Evolutionary conservation across 169 alveolate genomes (phyloP).

Genomic region (Cyclospora cayetanensis): DNA sequence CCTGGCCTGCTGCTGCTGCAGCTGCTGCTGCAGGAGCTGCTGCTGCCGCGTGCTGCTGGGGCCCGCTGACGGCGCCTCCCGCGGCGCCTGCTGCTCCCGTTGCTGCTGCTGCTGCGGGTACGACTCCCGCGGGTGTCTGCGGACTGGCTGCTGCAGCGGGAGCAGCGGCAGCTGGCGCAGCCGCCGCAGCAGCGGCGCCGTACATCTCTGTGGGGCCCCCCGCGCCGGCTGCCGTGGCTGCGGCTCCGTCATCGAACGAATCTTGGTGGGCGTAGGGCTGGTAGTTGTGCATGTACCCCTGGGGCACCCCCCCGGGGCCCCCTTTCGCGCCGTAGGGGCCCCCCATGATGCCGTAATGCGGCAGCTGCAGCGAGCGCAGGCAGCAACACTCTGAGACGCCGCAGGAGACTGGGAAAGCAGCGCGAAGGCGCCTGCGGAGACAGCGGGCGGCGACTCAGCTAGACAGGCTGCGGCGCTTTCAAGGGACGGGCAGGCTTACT

Average conservation of each 20-base stretch:
- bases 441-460: not conserved
- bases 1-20: conserved; percentile 40
- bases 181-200: conserved; percentile 14
- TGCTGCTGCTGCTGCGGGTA: conserved; percentile 30
- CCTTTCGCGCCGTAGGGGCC: conserved; percentile 61
- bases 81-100: conserved; percentile 49
- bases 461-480: not conserved
- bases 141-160: conserved; percentile 29
- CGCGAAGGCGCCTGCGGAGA: not conserved
- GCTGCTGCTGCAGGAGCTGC: conserved; percentile 33
- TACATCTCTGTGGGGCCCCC: conserved; percentile 46
- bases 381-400: no score
- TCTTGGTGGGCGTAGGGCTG: conserved; percentile 31
- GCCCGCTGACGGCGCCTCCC: not conserved
- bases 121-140: conserved; percentile 28
- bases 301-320: conserved; percentile 51
- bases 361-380: not conserved
- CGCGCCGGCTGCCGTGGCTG: conserved; percentile 42
- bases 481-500: not conserved
- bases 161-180: conserved; percentile 28
- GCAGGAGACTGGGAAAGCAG: not conserved
- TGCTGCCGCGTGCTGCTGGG: conserved; percentile 54
- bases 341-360: conserved; percentile 53
- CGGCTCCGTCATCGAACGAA: conserved; percentile 38
- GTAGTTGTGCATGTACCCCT: conserved; percentile 50